These are phyloP conservation scores for Collybia sp. DNA, from an alignment of 768 basidiomycete genomes.

Conservation along the genomic window DNA sequence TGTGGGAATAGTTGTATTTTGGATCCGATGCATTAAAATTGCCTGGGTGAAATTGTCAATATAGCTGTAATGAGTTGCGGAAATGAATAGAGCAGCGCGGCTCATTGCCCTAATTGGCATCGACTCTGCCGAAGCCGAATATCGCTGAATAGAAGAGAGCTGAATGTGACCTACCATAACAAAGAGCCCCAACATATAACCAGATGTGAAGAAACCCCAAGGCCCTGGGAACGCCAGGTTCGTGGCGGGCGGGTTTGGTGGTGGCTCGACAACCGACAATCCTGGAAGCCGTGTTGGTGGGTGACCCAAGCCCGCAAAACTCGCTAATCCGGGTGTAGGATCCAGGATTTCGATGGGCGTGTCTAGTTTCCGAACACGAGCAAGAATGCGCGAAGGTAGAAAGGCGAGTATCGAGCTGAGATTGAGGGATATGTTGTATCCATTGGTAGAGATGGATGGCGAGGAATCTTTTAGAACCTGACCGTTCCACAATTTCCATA, in stretches of 20 bases:
- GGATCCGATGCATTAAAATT: conserved; percentile 68
- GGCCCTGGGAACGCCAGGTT: conserved; percentile 45
- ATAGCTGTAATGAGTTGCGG: neutral
- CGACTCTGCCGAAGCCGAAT: too few relatives aligned
- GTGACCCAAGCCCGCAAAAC: too few relatives aligned
- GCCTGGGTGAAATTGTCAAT: conserved; percentile 36
- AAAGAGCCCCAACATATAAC: conserved; percentile 65
- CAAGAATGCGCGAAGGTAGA: neutral
- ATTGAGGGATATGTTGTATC: neutral
- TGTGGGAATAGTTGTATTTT: conserved; percentile 72
- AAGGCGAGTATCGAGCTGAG: neutral
- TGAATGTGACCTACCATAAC: conserved; percentile 50
- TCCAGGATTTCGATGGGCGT: too few relatives aligned
- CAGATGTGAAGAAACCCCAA: conserved; percentile 70
- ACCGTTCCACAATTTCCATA: too few relatives aligned
- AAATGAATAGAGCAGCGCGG: neutral
- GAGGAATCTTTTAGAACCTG: too few relatives aligned
- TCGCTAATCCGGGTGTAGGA: too few relatives aligned
- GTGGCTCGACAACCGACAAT: neutral
- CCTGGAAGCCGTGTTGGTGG: neutral
- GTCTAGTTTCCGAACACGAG: neutral
- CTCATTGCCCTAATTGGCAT: too few relatives aligned
- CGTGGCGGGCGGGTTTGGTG: neutral
- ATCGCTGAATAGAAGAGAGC: too few relatives aligned
- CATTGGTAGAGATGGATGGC: neutral